Percentiles rank a stretch among this genome's conserved stretches.
phyloP scores from a whole-genome alignment of 345 rosid genomes.

The Lenwebbia sp. region DNA sequence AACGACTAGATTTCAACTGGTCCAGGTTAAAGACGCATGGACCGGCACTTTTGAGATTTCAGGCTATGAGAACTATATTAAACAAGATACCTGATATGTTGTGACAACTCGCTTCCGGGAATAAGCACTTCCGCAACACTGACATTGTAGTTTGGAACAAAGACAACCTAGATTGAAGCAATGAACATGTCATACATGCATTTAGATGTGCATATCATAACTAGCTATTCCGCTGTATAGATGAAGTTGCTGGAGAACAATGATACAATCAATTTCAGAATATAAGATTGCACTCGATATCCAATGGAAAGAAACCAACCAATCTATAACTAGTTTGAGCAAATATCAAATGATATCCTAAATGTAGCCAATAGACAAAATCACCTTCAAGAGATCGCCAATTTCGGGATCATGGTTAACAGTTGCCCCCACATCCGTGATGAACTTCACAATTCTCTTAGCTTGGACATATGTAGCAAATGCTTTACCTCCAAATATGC shows the following conservation, averaged over 20 bases:
- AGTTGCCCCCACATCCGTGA: constrained; percentile 34
- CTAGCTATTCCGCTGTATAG: not conserved
- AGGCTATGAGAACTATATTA: not conserved
- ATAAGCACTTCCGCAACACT: constrained; percentile 39
- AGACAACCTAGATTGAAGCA: constrained; percentile 23
- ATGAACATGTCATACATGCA: not conserved
- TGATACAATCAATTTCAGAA: not conserved
- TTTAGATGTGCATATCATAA: not conserved
- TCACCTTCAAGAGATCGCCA: constrained; percentile 33
- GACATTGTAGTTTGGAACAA: constrained; percentile 43
- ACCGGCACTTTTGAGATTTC: not conserved
- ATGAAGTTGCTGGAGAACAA: not conserved
- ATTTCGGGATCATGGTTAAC: constrained; percentile 32
- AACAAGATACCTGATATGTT: constrained; percentile 31
- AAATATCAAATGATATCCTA: not conserved
- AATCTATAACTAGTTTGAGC: not conserved
- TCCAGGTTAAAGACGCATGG: not conserved
- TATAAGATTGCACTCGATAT: not conserved
- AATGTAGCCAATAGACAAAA: not conserved
- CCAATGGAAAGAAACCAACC: not conserved
- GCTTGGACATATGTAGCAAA: constrained; percentile 50
- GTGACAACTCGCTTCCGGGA: constrained; percentile 47
- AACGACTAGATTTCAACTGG: not conserved
- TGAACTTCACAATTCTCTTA: constrained; percentile 43
- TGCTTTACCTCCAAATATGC: constrained; percentile 44